Base-by-base conservation (phyloP, 805 yeast species). In the Zygotorulaspora danielsina region DNA sequence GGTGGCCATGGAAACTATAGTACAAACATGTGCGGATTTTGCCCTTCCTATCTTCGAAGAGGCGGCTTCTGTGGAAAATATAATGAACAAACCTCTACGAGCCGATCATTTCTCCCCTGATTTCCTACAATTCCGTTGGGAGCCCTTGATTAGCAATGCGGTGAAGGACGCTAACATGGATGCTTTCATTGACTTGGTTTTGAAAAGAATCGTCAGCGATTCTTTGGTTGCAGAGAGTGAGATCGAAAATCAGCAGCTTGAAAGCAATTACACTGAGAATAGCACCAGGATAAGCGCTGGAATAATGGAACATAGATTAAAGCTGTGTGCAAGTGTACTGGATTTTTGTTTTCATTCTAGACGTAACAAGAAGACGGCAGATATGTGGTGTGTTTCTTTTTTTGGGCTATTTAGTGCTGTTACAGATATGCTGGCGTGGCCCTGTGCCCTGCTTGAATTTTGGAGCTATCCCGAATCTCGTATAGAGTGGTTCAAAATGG, bases 381-480 rank as follows among this genome's bases (percentile, higher is more conserved):
- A 21, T 4, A 20, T 22, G 16, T 59, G 65, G 64, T 39, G 49
- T 10, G 25, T 36, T 1, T 15, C 54, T 2, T 59, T 36, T 41
- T 59, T 61, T 39, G 54, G 48, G 15, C 35, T 58, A 5, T 49
- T 57, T 31, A 39, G 52, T 6, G 38, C 42, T n/a, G 36, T 44
- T 3, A 11, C 50, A 15, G 54, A 53, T 25, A 21, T 51, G 30
- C 32, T 61, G 15, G 38, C 34, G n/a, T 53, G 59, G 54, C 64
- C 64, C 3, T 20, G 22, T 3, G 51, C 44, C 19, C 42, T 51
- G 5, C 24, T 47, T 26, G 22, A 47, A 13, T 61, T 59, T 39
- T 61, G 62, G 63, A 45, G 55, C 4, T 61, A 58, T 34, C 42
- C 54, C 6, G 61, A 56, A 37, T 48, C 61, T 15, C 53, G 64